A percentile compares a stretch with the other conserved stretches of the same genome.
phyloP scores from a whole-genome alignment of 306 rosid genomes.

The Ammopiptanthus mongolicus region DNA sequence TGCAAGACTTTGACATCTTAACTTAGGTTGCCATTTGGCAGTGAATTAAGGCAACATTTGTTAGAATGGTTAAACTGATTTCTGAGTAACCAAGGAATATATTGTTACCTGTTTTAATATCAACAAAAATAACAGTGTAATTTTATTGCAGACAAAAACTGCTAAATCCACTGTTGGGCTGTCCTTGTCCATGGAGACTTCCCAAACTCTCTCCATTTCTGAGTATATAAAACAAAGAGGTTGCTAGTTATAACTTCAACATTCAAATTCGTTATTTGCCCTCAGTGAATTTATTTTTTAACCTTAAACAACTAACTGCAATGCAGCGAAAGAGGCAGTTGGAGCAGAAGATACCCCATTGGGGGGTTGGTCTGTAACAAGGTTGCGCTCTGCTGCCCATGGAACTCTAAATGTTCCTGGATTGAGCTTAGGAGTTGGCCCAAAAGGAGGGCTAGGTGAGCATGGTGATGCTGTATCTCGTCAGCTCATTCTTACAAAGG shows the following conservation, averaged over 20 bases:
- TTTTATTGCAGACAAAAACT: constrained; percentile 76
- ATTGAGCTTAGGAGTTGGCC: constrained; percentile 89
- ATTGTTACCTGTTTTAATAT: background rate
- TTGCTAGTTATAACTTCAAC: constrained; percentile 30
- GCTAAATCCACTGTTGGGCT: constrained; percentile 87
- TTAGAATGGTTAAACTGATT: constrained; percentile 11
- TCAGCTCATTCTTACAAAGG: constrained; percentile 93
- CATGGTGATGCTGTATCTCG: constrained; percentile 96
- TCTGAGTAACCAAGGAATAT: background rate
- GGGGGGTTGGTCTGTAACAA: constrained; percentile 96
- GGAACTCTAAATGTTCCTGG: constrained; percentile 95
- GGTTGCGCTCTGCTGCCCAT: constrained; percentile 94
- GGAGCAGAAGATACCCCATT: constrained; percentile 98
- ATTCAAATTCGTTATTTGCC: constrained; percentile 11
- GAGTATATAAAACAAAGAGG: constrained; percentile 88
- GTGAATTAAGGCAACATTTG: constrained; percentile 14
- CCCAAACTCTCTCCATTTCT: constrained; percentile 64
- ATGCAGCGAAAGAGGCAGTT: constrained; percentile 91
- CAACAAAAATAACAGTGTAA: constrained; percentile 15
- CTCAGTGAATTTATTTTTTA: background rate
- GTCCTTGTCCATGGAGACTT: constrained; percentile 72
- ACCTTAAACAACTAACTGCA: constrained; percentile 10
- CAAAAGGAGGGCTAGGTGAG: constrained; percentile 98
- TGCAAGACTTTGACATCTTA: constrained; percentile 10
- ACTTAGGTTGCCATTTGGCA: constrained; percentile 11